Conservation (phyloP, 805 yeast genomes). For the Debaryomyces prosopidis region DNA sequence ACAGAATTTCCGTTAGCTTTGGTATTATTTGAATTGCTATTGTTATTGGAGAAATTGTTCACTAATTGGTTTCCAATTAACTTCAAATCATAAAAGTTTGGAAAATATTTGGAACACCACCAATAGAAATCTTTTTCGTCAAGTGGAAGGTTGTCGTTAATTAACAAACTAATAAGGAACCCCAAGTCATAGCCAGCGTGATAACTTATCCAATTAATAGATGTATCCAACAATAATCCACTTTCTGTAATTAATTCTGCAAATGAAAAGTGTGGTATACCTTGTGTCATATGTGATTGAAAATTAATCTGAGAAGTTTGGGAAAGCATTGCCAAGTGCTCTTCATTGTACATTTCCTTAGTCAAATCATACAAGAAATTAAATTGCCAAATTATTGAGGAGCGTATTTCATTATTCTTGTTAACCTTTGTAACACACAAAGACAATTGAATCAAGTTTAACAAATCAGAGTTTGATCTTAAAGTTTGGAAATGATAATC, state of each 20-base stretch:
- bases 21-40: constrained; percentile 8
- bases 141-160: constrained; percentile 75
- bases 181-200: constrained; percentile 96
- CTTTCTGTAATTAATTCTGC: constrained; percentile 83
- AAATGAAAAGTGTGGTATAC: constrained; percentile 77
- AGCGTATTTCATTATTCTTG: constrained; percentile 48
- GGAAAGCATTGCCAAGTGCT: constrained; percentile 74
- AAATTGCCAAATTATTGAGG: constrained; percentile 94
- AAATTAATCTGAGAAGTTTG: constrained; percentile 82
- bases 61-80: constrained; percentile 41
- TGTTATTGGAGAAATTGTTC: constrained; percentile 18
- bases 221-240: constrained; percentile 73
- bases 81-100: constrained; percentile 82
- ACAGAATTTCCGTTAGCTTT: background rate
- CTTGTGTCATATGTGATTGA: constrained; percentile 67
- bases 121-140: constrained; percentile 75
- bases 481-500: constrained; percentile 97
- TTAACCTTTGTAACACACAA: constrained; percentile 38
- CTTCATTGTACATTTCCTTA: constrained; percentile 83
- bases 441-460: constrained; percentile 77
- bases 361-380: constrained; percentile 80
- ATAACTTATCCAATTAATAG: constrained; percentile 85
- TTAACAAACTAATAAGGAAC: constrained; percentile 73
- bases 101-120: constrained; percentile 74
- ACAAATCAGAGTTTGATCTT: constrained; percentile 84